phyloP scores from a whole-genome alignment of 2,329 filamentous ascomycete species.

The Dothistroma pini region DNA sequence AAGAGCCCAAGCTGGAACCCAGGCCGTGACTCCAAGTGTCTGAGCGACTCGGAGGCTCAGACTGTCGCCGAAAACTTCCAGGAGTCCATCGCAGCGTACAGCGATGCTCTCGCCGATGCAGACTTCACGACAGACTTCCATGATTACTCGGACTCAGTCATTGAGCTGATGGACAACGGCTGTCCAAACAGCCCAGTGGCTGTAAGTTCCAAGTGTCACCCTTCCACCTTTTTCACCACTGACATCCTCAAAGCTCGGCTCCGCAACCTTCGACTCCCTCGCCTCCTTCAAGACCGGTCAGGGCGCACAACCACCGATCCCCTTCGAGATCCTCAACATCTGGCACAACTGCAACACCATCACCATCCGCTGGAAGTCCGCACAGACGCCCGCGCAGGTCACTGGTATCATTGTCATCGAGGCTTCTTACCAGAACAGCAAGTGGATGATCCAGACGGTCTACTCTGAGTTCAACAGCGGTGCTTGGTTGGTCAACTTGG shows the following conservation, averaged over 20 bases:
- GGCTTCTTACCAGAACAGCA: conserved; percentile 17
- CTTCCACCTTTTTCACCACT: conserved; percentile 1
- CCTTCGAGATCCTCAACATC: conserved; percentile 31
- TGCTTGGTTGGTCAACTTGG: conserved; percentile 34
- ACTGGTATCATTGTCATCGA: conserved; percentile 34
- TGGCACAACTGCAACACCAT: conserved; percentile 34
- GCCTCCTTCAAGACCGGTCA: conserved; percentile 28
- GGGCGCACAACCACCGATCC: conserved; percentile 29
- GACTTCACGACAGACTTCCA: conserved; percentile 30
- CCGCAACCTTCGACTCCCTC: conserved; percentile 27
- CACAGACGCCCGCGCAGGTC: conserved; percentile 23
- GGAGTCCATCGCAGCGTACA: conserved; percentile 33
- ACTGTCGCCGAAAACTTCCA: conserved; percentile 32
- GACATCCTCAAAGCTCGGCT: conserved; percentile 20
- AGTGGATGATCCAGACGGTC: conserved; percentile 33
- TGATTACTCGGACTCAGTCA: conserved; percentile 37
- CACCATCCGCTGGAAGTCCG: conserved; percentile 31
- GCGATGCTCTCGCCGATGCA: conserved; percentile 26
- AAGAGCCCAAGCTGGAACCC: conserved; percentile 18
- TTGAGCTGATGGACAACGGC: conserved; percentile 34
- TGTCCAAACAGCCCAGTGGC: conserved; percentile 25
- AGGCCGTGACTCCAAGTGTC: conserved; percentile 23
- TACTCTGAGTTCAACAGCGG: conserved; percentile 37
- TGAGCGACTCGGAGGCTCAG: conserved; percentile 25
- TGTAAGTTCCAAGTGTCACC: conserved; percentile 12